Percentiles rank a stretch among this genome's conserved stretches.
phyloP scores from a whole-genome alignment of 306 rosid species.

The Prosopis cineraria region DNA sequence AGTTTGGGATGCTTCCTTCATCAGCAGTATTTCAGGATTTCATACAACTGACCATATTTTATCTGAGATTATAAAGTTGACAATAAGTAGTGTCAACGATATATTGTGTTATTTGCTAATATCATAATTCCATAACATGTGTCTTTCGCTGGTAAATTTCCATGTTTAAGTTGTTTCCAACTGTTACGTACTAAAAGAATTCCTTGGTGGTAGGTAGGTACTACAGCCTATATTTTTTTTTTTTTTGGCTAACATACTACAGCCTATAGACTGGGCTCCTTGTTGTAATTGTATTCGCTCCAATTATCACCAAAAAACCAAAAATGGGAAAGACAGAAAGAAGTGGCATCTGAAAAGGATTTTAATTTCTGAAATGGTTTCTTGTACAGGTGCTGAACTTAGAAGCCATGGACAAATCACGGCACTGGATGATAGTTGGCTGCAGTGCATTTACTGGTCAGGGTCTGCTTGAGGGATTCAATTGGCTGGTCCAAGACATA shows the following conservation, averaged over 20 bases:
- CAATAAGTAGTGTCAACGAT: neutral
- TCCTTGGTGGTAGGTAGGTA: too few relatives aligned
- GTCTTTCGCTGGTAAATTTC: neutral
- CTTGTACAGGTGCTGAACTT: constrained; percentile 67
- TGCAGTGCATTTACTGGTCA: constrained; percentile 83
- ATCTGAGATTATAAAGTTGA: neutral
- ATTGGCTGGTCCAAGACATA: constrained; percentile 90
- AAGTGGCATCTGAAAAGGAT: neutral
- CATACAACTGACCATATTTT: neutral
- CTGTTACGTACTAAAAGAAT: neutral
- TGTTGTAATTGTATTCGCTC: neutral
- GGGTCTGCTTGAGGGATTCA: constrained; percentile 79
- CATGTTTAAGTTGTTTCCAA: neutral
- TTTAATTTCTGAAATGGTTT: neutral
- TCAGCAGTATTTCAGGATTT: neutral
- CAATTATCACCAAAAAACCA: neutral
- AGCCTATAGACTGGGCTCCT: too few relatives aligned
- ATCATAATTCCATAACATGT: neutral
- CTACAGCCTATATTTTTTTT: too few relatives aligned
- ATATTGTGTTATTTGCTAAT: neutral
- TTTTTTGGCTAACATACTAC: too few relatives aligned
- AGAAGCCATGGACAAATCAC: constrained; percentile 73
- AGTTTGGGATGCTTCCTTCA: neutral
- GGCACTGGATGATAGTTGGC: constrained; percentile 84
- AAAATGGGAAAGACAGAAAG: neutral